A percentile compares a stretch with the other conserved stretches of the same genome.
phyloP scores from a whole-genome alignment of 352 stramenopile genomes.

The Phytophthora pini region DNA sequence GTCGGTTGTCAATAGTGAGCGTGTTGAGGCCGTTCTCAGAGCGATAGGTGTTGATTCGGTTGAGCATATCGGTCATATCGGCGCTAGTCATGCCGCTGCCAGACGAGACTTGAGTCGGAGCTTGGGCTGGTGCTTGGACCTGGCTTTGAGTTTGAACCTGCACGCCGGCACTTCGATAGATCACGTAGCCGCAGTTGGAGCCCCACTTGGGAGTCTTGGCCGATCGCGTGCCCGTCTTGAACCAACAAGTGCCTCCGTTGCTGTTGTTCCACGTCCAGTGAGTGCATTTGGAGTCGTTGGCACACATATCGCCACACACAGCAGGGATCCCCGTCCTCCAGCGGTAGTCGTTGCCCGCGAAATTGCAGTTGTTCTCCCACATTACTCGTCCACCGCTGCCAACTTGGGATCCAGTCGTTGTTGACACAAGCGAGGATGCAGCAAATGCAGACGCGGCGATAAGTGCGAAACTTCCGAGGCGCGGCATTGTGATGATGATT shows the following conservation, averaged over 20 bases:
- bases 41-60: slow-evolving; percentile 56
- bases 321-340: slow-evolving; percentile 30
- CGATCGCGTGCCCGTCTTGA: slow-evolving; percentile 38
- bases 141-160: slow-evolving; percentile 7
- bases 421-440: slow-evolving; percentile 8
- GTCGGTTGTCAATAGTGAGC: slow-evolving; percentile 52
- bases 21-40: slow-evolving; percentile 38
- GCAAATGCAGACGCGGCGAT: slow-evolving; percentile 14
- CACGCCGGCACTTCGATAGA: slow-evolving; percentile 22
- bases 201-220: slow-evolving; percentile 28
- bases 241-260: slow-evolving; percentile 48
- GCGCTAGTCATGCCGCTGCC: slow-evolving; percentile 39
- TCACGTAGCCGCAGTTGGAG: slow-evolving; percentile 46
- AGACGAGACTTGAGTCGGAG: slow-evolving; percentile 10
- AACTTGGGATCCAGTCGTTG: slow-evolving; percentile 22
- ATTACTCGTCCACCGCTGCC: slow-evolving; percentile 40
- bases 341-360: slow-evolving; percentile 40
- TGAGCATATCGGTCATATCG: slow-evolving; percentile 52
- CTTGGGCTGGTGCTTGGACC: background rate
- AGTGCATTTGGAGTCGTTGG: slow-evolving; percentile 36
- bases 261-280: slow-evolving; percentile 51
- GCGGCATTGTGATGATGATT: slow-evolving; percentile 21
- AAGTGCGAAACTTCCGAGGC: slow-evolving; percentile 10
- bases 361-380: slow-evolving; percentile 52
- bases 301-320: slow-evolving; percentile 45